phyloP scores from a whole-genome alignment of 2,329 filamentous ascomycete genomes.

The Fusarium decemcellulare region DNA sequence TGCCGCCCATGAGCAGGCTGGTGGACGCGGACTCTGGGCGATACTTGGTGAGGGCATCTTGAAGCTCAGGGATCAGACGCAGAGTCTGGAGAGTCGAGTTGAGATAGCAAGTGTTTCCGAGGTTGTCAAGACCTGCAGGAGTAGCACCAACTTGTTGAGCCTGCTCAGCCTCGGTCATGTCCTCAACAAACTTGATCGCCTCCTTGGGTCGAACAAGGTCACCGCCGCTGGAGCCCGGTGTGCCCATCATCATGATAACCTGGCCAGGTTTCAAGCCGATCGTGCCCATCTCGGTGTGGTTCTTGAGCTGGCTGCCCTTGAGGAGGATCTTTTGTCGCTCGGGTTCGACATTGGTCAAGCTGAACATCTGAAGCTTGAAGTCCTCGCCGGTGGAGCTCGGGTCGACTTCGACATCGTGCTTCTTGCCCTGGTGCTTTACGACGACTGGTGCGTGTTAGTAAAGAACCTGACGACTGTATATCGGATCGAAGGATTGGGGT shows the following conservation, averaged over 20 bases:
- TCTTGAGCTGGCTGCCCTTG: conserved; percentile 94
- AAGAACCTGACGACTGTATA: not conserved
- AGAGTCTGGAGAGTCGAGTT: conserved; percentile 97
- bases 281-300: conserved; percentile 89
- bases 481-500: not conserved
- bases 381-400: conserved; percentile 87
- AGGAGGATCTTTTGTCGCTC: conserved; percentile 96
- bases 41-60: conserved; percentile 80
- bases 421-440: conserved; percentile 96
- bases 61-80: conserved; percentile 90
- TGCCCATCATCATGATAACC: conserved; percentile 97
- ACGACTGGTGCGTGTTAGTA: conserved; percentile 71
- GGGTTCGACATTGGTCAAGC: conserved; percentile 94
- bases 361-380: conserved; percentile 96
- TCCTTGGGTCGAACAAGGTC: conserved; percentile 82
- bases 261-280: conserved; percentile 90
- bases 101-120: conserved; percentile 98
- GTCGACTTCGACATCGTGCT: conserved; percentile 94
- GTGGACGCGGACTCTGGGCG: conserved; percentile 59
- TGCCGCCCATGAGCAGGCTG: conserved; percentile 55
- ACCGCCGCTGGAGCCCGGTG: conserved; percentile 76
- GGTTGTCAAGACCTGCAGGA: conserved; percentile 89
- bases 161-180: conserved; percentile 96
- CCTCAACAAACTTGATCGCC: conserved; percentile 89
- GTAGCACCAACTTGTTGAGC: conserved; percentile 87